Evolutionary conservation across 2,329 filamentous ascomycete genomes (phyloP).

Genomic region (Myriosclerotinia duriaeana): DNA sequence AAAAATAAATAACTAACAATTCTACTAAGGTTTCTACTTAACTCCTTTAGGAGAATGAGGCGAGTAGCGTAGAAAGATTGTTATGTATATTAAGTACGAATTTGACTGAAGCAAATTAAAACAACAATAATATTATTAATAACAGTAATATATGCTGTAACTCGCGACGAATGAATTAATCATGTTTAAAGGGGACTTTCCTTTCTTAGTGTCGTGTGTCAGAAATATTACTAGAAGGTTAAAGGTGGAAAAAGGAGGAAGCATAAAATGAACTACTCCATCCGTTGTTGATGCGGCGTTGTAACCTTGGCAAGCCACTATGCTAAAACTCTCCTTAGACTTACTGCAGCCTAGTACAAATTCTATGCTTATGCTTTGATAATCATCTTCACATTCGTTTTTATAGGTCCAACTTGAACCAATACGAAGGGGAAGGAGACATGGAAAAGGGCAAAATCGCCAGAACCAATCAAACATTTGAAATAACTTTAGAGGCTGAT

Average conservation of each 20-base stretch:
- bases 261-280: constrained; percentile 7
- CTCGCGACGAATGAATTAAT: not conserved
- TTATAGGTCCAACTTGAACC: constrained; percentile 15
- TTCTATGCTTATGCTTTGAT: constrained; percentile 12
- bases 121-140: not conserved
- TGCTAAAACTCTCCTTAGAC: constrained; percentile 12
- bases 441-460: not conserved
- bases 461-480: not conserved
- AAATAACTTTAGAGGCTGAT: constrained; percentile 16
- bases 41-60: constrained; percentile 15
- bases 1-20: constrained; percentile 11
- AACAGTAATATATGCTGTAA: not conserved
- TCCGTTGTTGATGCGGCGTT: constrained; percentile 21
- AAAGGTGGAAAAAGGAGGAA: constrained; percentile 5
- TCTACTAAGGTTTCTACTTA: not conserved
- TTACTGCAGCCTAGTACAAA: constrained; percentile 17
- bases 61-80: not conserved
- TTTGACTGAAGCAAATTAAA: not conserved
- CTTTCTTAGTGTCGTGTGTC: constrained; percentile 20
- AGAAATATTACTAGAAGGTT: constrained; percentile 24
- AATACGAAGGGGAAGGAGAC: not conserved
- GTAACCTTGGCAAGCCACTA: constrained; percentile 18
- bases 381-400: constrained; percentile 6
- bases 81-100: constrained; percentile 7
- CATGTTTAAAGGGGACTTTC: constrained; percentile 7